Percentiles rank a stretch among this genome's conserved stretches.
Conservation (phyloP, 2,329 filamentous ascomycete species). For the Ophiosphaerella korrae region DNA sequence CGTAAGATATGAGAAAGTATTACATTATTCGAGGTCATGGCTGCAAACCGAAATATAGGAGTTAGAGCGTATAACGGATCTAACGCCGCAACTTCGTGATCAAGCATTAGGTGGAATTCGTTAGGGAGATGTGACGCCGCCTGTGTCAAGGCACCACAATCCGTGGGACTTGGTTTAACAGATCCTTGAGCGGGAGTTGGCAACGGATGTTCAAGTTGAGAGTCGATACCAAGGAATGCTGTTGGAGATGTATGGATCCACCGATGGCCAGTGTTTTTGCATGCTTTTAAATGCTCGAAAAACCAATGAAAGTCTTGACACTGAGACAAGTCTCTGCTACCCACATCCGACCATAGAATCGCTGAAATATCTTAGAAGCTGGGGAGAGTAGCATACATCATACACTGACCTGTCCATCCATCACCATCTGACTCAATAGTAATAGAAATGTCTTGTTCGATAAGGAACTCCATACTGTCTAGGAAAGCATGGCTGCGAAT, state of each 20-base stretch:
- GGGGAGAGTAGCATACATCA: background rate
- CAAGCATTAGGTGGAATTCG: slow-evolving; percentile 4
- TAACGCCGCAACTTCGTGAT: slow-evolving; percentile 3
- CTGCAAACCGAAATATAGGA: slow-evolving; percentile 6
- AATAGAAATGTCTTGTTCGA: slow-evolving; percentile 11
- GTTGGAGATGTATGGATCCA: background rate
- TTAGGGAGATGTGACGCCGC: slow-evolving; percentile 1
- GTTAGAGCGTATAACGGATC: slow-evolving; percentile 7
- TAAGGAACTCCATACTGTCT: background rate
- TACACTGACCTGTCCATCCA: slow-evolving; percentile 7
- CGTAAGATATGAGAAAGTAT: background rate
- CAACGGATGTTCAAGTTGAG: background rate
- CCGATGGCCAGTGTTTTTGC: background rate
- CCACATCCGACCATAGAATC: slow-evolving; percentile 8
- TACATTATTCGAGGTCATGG: background rate
- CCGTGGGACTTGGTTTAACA: background rate
- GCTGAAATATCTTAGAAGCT: background rate
- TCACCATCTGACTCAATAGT: slow-evolving; percentile 5
- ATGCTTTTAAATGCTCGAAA: slow-evolving; percentile 3
- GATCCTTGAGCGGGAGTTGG: background rate
- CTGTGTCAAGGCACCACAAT: background rate
- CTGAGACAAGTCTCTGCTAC: slow-evolving; percentile 1
- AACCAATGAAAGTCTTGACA: slow-evolving; percentile 1
- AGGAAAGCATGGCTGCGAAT: slow-evolving; percentile 3
- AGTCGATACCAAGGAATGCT: slow-evolving; percentile 1